Conservation (phyloP, 2,329 filamentous ascomycete species). For the Apiospora koreana region DNA sequence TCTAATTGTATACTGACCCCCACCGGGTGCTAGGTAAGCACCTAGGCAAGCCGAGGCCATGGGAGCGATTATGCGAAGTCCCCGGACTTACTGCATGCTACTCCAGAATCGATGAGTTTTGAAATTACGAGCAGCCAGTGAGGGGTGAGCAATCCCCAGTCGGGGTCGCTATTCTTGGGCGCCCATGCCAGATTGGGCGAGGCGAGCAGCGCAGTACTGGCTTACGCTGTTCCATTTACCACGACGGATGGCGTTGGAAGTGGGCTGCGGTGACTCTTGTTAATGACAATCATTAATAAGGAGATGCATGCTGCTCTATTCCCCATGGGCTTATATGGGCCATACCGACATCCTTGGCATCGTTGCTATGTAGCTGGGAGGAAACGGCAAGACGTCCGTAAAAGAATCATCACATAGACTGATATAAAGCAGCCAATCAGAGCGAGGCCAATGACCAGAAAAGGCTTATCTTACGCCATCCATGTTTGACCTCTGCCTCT, state of each 20-base stretch:
- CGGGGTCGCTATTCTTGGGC: neutral
- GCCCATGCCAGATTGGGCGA: neutral
- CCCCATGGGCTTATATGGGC: neutral
- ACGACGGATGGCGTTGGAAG: neutral
- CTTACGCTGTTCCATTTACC: neutral
- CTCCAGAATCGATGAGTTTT: slow-evolving; percentile 6
- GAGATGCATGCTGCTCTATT: neutral
- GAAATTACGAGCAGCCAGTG: neutral
- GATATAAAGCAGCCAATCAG: slow-evolving; percentile 4
- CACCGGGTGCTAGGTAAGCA: neutral
- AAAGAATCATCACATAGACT: slow-evolving; percentile 12
- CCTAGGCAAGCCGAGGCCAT: neutral
- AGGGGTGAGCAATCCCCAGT: neutral
- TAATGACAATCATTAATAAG: slow-evolving; percentile 1
- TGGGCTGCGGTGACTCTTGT: neutral
- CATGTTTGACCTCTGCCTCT: neutral
- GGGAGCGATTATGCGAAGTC: neutral
- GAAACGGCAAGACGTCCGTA: slow-evolving; percentile 1
- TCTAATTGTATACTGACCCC: neutral
- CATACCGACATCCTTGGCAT: neutral
- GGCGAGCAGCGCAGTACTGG: neutral
- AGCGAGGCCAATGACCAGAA: neutral
- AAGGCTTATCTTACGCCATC: slow-evolving; percentile 9
- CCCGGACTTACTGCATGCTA: slow-evolving; percentile 1
- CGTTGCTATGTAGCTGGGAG: neutral